Evolutionary conservation across 306 rosid genomes (phyloP).

Genomic region (Elaeagnus macrophylla): DNA sequence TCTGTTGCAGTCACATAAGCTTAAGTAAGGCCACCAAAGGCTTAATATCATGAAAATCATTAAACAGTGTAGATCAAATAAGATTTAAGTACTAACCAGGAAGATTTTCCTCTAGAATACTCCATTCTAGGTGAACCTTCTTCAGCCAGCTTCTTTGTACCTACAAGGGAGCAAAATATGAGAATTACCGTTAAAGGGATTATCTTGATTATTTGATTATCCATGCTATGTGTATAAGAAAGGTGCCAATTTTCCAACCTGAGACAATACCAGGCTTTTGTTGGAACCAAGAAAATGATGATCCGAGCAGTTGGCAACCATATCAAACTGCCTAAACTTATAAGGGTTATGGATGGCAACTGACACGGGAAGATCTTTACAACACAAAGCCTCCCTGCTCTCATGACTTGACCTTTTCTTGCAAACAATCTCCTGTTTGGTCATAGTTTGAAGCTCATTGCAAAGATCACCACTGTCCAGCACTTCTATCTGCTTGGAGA

Average conservation of each 20-base stretch:
- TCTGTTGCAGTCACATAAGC: slow-evolving; percentile 36
- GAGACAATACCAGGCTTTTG: slow-evolving; percentile 45
- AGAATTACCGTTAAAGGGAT: slow-evolving; percentile 5
- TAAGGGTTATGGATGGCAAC: slow-evolving; percentile 23
- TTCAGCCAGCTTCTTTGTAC: slow-evolving; percentile 68
- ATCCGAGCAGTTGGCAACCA: slow-evolving; percentile 56
- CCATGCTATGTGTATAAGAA: not conserved
- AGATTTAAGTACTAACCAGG: slow-evolving; percentile 53
- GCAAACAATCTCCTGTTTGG: slow-evolving; percentile 24
- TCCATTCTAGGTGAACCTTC: slow-evolving; percentile 92
- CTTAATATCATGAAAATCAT: not conserved
- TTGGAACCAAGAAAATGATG: slow-evolving; percentile 57
- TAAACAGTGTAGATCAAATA: slow-evolving; percentile 9
- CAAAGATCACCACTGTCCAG: slow-evolving; percentile 32
- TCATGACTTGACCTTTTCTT: slow-evolving; percentile 27
- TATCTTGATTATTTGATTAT: slow-evolving; percentile 6
- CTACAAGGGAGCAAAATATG: slow-evolving; percentile 28
- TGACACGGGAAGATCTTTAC: slow-evolving; percentile 24
- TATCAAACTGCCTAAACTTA: slow-evolving; percentile 59
- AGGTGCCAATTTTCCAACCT: slow-evolving; percentile 43
- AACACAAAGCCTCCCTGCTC: slow-evolving; percentile 17
- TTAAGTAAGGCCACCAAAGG: slow-evolving; percentile 2
- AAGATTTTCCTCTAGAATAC: slow-evolving; percentile 67
- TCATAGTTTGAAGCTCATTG: slow-evolving; percentile 24
- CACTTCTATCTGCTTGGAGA: slow-evolving; percentile 31